Conservation (phyloP, 1,284 basidiomycete genomes). For the Boletellus deceptivus region DNA sequence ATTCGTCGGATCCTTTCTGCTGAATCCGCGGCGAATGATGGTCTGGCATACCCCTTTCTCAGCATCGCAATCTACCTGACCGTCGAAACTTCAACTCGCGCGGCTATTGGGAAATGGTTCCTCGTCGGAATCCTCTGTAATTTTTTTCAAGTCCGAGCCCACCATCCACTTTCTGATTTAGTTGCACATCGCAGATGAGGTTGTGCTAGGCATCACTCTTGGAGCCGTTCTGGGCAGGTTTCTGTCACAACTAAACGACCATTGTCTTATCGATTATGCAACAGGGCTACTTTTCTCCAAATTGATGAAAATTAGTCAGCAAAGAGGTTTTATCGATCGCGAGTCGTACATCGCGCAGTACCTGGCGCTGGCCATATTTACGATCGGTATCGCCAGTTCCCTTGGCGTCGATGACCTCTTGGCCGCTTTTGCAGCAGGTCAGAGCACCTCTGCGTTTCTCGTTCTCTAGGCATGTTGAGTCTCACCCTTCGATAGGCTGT, state of each 20-base stretch:
- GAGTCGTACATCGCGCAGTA: slow-evolving; percentile 93
- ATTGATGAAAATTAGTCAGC: slow-evolving; percentile 80
- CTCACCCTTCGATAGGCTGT: slow-evolving; percentile 46
- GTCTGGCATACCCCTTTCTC: slow-evolving; percentile 91
- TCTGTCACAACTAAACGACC: background rate
- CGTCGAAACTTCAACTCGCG: slow-evolving; percentile 59
- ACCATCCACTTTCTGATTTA: slow-evolving; percentile 1
- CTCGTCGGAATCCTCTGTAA: slow-evolving; percentile 77
- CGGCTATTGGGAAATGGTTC: slow-evolving; percentile 77
- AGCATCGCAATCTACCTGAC: slow-evolving; percentile 86
- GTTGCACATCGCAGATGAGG: slow-evolving; percentile 62
- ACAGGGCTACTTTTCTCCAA: slow-evolving; percentile 70
- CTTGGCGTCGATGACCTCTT: slow-evolving; percentile 86
- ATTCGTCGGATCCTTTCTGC: slow-evolving; percentile 85
- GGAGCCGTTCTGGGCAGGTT: slow-evolving; percentile 68
- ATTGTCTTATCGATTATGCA: slow-evolving; percentile 1
- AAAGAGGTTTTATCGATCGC: slow-evolving; percentile 78
- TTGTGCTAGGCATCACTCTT: slow-evolving; percentile 76
- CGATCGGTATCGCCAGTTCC: slow-evolving; percentile 74
- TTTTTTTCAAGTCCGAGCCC: slow-evolving; percentile 23
- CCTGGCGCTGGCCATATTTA: slow-evolving; percentile 79
- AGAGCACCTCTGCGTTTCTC: slow-evolving; percentile 5
- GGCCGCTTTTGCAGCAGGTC: slow-evolving; percentile 89
- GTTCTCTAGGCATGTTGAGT: background rate
- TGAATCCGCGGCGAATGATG: slow-evolving; percentile 87